Conservation (phyloP, 1,284 basidiomycete genomes). For the Neolentinus lepideus region DNA sequence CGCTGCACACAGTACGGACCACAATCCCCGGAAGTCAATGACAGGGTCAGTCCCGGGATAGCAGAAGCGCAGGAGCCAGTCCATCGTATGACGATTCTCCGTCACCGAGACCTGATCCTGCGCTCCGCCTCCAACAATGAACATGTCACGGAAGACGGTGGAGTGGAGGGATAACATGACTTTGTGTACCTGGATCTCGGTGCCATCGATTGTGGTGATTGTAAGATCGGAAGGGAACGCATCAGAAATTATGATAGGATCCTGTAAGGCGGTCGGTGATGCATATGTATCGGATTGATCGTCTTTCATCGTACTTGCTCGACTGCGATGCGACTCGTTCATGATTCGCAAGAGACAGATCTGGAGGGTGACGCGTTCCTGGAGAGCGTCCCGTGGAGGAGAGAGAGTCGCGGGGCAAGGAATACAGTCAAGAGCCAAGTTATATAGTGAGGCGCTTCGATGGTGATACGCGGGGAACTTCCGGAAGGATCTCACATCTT, state of each 20-base stretch:
- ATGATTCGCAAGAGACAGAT: too few relatives aligned
- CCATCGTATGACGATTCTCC: background rate
- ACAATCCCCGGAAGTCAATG: constrained; percentile 4
- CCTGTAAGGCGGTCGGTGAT: background rate
- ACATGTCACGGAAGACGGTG: background rate
- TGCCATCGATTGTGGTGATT: background rate
- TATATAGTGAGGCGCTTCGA: too few relatives aligned
- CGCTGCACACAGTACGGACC: constrained; percentile 13
- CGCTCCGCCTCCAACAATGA: background rate
- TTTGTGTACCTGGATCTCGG: background rate
- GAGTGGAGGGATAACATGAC: background rate
- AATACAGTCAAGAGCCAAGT: too few relatives aligned
- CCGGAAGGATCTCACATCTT: too few relatives aligned
- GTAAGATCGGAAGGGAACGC: background rate
- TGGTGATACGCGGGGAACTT: too few relatives aligned
- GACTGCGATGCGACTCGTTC: too few relatives aligned
- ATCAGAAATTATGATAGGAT: background rate
- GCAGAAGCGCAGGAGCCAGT: background rate
- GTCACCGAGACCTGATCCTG: background rate
- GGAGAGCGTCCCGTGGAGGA: too few relatives aligned
- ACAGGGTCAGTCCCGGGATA: constrained; percentile 2
- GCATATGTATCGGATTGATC: too few relatives aligned
- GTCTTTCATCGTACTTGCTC: background rate
- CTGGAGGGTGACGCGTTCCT: too few relatives aligned
- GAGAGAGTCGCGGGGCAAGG: too few relatives aligned